Evolutionary conservation across 2,329 filamentous ascomycete species (phyloP).

Genomic region (Ceratocystis albifundus): DNA sequence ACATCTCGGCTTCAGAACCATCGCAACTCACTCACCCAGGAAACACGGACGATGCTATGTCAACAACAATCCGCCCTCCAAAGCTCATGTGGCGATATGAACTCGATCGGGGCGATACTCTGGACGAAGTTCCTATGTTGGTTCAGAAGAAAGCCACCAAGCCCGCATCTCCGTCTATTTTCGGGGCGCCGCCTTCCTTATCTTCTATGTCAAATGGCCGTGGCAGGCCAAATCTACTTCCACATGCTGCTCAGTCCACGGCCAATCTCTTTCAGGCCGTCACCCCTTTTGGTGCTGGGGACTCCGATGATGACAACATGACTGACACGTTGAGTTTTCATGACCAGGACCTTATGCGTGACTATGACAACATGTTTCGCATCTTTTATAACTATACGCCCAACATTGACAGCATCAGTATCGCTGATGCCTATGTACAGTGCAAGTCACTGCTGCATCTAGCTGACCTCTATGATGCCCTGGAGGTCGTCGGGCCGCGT

Average conservation of each 20-base stretch:
- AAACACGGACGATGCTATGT: not conserved
- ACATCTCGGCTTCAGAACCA: constrained; percentile 31
- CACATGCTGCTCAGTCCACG: constrained; percentile 26
- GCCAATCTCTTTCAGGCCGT: constrained; percentile 74
- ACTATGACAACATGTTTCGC: constrained; percentile 92
- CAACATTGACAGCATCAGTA: constrained; percentile 69
- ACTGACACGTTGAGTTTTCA: constrained; percentile 41
- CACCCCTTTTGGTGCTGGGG: constrained; percentile 38
- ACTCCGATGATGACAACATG: constrained; percentile 29
- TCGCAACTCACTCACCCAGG: not conserved
- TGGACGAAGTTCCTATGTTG: constrained; percentile 74
- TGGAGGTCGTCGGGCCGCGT: constrained; percentile 74
- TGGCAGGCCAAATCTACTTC: not conserved
- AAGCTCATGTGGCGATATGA: constrained; percentile 67
- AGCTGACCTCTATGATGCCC: constrained; percentile 89
- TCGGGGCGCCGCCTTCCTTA: constrained; percentile 30
- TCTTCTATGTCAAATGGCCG: not conserved
- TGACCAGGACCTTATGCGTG: constrained; percentile 66
- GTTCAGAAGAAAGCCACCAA: constrained; percentile 56
- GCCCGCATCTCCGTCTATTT: constrained; percentile 27
- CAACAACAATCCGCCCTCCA: not conserved
- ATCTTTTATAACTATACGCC: constrained; percentile 93
- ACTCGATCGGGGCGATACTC: constrained; percentile 60
- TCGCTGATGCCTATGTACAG: constrained; percentile 84
- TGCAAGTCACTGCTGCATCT: constrained; percentile 80